Evolutionary conservation across 768 basidiomycete species (phyloP), one percentile per base, ranked within the genome.

Genomic region (Tylopilus cervinicoccineus): DNA sequence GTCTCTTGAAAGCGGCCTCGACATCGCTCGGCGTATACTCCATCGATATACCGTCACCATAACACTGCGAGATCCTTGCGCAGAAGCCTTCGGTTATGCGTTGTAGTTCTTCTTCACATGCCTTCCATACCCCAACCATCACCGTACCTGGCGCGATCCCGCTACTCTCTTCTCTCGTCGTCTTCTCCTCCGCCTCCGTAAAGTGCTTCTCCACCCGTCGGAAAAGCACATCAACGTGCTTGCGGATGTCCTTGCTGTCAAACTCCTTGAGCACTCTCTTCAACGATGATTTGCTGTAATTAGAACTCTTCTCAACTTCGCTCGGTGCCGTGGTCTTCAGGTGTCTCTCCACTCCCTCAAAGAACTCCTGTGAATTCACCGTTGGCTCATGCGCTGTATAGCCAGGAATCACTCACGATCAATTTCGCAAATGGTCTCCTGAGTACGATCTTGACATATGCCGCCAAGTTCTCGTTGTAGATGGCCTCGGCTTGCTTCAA

Each of bases 171-270:
- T 84, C 81, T 4, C 71, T 75, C 17, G 77, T 78, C 4, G 77
- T 62, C 54, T 81, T 85, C 53, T 85, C 86, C 10, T 84, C 83
- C 1, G 80, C 81, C 58, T 93, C 90, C 6, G 85, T 85, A 60
- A 96, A 97, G 62, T 98, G 95, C 67, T 98, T 98, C 68, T 95
- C 91, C 24, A 98, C 90, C 10, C 95, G 83, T 63, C 90, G 90
- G 68, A 84, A 86, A 31, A 98, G 74, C 8, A 79, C 79, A 47
- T 97, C 95, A 43, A 95, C 72, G 51, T 88, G 77, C 64, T 95
- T 95, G 31, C 89, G 84, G 12, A 98, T 71, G 64, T 98, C 95
- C 68, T 96, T 98, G 32, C 81, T 70, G 52, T 79, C 85, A 64
- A 82, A 86, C 59, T 96, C 94, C 62, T 89, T 92, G 41, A 91